Base-by-base conservation (phyloP, 495 filamentous ascomycete genomes). In the Chaetomium fimeti region DNA sequence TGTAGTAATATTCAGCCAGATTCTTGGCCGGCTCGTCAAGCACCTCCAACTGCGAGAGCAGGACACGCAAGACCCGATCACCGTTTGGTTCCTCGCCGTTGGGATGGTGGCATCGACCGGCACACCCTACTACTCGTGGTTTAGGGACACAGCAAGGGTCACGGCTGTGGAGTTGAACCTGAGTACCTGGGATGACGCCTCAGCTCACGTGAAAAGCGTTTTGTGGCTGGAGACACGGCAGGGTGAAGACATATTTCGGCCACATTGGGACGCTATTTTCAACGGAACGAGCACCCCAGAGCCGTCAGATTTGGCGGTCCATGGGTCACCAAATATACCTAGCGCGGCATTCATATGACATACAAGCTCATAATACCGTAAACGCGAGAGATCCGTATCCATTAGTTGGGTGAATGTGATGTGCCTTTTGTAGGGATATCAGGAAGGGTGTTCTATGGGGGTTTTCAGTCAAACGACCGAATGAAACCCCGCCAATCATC, bases 11-110 rank as follows among this genome's bases (percentile, higher is more conserved):
- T 45, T 76, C 40, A 72, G 78, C 36, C 66, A 62, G 1, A 69
- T 80, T 13, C 62, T 79, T 29, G 60, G 60, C 12, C 70, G 66
- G 36, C 66, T 81, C 15, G 70, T 66, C n/a, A 22, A 57, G 5
- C 54, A 76, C 52, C 66, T 83, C 1, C 53, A 70, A 28, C 27
- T 52, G 28, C 60, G 76, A 5, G 65, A 71, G 16, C 24, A 57
- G 22, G 54, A 56, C 27, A 32, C 28, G 0, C 27, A 65, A 28
- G 65, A 66, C 42, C 67, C 74, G 8, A 59, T 79, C 8, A 61
- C 71, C 57, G 58, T 79, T 12, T 84, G 80, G 82, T 38, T 79
- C 47, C 20, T 76, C 27, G 59, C 76, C 0, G 65, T 82, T 25
- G 81, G 78, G 4, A 65, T 81, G 69, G 72, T 76, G 6, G 72